A percentile compares a stretch with the other conserved stretches of the same genome.
These are phyloP conservation scores for Rhodotorula babjevae DNA, from an alignment of 768 basidiomycete genomes.

Conservation along the genomic window DNA sequence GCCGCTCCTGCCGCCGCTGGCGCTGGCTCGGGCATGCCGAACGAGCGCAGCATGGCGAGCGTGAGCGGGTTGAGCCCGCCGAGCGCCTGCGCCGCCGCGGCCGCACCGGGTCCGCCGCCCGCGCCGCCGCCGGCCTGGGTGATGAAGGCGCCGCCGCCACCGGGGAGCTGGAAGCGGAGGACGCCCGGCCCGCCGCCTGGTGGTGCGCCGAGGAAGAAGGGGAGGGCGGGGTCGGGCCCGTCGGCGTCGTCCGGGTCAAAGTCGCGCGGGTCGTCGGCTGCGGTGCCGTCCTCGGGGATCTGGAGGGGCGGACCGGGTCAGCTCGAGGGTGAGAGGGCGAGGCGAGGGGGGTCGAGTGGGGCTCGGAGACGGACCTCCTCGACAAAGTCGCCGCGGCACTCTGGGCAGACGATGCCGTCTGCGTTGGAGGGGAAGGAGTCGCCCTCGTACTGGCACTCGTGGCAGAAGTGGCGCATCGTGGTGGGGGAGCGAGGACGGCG, in stretches of 20 bases:
- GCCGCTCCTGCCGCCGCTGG: too few species aligned
- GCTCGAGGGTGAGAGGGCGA: not conserved
- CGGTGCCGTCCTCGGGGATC: conserved; percentile 14
- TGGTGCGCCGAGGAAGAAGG: not conserved
- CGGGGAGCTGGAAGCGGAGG: not conserved
- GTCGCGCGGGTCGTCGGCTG: conserved; percentile 31
- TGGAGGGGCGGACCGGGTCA: not conserved
- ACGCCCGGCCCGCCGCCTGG: not conserved
- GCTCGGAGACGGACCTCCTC: conserved; percentile 1
- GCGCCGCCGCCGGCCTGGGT: not conserved
- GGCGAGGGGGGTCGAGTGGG: not conserved
- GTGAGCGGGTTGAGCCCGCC: conserved; percentile 11
- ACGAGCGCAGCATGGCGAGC: conserved; percentile 6
- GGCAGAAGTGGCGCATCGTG: conserved; percentile 18
- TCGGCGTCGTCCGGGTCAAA: conserved; percentile 35
- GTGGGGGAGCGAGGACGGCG: not conserved
- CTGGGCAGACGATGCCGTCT: conserved; percentile 3
- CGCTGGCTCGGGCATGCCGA: conserved; percentile 6
- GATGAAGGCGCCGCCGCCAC: not conserved
- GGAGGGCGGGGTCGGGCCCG: not conserved
- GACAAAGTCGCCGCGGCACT: not conserved
- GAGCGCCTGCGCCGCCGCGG: not conserved
- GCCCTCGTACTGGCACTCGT: conserved; percentile 26
- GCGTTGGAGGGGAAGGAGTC: not conserved
- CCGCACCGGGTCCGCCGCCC: not conserved